Evolutionary conservation across 805 yeast genomes (phyloP).

Genomic region (Metschnikowia noctiluminum): DNA sequence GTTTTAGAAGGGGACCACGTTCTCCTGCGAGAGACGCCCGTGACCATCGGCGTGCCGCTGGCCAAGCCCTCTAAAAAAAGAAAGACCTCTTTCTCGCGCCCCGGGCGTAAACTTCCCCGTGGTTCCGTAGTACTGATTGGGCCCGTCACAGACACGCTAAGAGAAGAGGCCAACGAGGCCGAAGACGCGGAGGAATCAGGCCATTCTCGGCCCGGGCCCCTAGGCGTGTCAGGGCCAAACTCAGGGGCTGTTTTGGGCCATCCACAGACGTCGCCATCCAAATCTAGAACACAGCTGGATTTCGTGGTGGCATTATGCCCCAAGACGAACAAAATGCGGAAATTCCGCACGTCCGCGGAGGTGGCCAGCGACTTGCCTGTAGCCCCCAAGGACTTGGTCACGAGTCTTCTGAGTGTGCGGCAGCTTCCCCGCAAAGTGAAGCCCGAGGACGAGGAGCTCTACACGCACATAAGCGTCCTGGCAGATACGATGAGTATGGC

Average conservation of each 20-base stretch:
- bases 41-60: slow-evolving; percentile 38
- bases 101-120: too few relatives aligned
- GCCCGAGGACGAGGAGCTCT: slow-evolving; percentile 35
- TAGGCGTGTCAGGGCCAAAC: too few relatives aligned
- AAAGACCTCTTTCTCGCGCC: too few relatives aligned
- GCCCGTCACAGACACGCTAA: not conserved
- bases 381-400: slow-evolving; percentile 38
- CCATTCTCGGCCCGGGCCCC: not conserved
- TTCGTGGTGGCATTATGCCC: slow-evolving; percentile 35
- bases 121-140: not conserved
- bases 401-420: slow-evolving; percentile 27
- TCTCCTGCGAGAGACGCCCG: slow-evolving; percentile 22
- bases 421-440: slow-evolving; percentile 39
- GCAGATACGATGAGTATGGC: slow-evolving; percentile 57
- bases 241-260: not conserved
- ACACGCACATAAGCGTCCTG: slow-evolving; percentile 46
- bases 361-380: slow-evolving; percentile 24
- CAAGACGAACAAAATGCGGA: slow-evolving; percentile 24
- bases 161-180: not conserved
- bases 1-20: slow-evolving; percentile 11
- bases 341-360: slow-evolving; percentile 18
- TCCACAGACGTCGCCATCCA: not conserved
- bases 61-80: slow-evolving; percentile 17
- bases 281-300: slow-evolving; percentile 7
- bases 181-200: not conserved